These are phyloP conservation scores for Guillardia theta DNA, from an alignment of 78 protist genomes.

Conservation along the genomic window DNA sequence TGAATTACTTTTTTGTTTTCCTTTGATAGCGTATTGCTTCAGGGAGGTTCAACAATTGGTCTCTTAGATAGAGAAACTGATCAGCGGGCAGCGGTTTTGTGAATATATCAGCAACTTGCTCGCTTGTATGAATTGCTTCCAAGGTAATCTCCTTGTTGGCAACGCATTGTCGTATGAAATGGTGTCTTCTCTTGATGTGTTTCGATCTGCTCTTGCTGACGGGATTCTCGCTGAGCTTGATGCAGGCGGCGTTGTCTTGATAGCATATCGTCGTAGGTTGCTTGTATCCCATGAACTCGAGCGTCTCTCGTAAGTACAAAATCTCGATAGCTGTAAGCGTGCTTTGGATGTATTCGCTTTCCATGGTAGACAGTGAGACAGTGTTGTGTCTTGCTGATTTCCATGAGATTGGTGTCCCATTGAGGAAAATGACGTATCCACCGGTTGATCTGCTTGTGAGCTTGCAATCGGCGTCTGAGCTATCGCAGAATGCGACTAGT, in stretches of 20 bases:
- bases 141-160: not conserved
- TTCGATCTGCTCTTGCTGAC: not conserved
- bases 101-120: not conserved
- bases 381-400: not conserved
- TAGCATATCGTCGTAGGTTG: not conserved
- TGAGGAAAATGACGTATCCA: not conserved
- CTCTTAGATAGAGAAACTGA: no score
- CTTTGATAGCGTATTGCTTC: no score
- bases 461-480: not conserved
- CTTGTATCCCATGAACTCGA: not conserved
- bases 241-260: not conserved
- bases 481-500: not conserved
- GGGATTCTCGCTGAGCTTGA: not conserved
- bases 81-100: not conserved
- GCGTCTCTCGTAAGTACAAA: not conserved
- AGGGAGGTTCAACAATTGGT: no score
- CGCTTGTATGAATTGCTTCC: not conserved
- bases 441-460: not conserved
- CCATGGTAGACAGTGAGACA: not conserved
- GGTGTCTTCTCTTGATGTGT: not conserved
- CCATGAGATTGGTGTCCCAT: not conserved
- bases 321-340: not conserved
- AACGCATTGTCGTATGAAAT: not conserved
- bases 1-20: no score
- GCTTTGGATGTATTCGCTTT: not conserved